Percentiles rank a stretch among this genome's conserved stretches.
These are phyloP conservation scores for Stemphylium beticola DNA, from an alignment of 2,329 filamentous ascomycete species.

Conservation along the genomic window DNA sequence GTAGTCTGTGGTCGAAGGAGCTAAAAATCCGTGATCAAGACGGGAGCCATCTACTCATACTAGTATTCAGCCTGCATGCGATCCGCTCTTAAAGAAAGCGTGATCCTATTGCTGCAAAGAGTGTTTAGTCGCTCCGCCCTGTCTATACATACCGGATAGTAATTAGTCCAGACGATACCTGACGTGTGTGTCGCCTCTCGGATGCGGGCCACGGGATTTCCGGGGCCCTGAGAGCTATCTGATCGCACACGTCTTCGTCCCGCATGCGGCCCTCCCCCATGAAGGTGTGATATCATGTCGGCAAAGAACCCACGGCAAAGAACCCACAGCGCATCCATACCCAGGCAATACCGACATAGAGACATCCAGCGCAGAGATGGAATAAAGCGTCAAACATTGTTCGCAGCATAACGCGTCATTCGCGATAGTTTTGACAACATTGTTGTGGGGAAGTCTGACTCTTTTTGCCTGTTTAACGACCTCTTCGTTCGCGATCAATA, in stretches of 20 bases:
- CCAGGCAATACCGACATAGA: background rate
- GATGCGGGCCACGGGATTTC: background rate
- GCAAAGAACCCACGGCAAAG: background rate
- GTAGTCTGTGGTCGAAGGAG: too few relatives aligned
- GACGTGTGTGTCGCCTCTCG: background rate
- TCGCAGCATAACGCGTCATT: background rate
- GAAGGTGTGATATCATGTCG: background rate
- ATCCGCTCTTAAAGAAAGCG: too few relatives aligned
- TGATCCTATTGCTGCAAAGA: too few relatives aligned
- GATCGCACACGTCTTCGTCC: background rate
- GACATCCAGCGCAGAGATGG: background rate
- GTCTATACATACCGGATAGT: background rate
- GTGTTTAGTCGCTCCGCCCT: background rate
- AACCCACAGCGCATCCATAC: background rate
- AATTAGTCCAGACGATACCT: background rate
- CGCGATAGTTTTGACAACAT: background rate
- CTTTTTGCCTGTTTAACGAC: background rate
- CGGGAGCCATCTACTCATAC: too few relatives aligned
- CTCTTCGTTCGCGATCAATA: background rate
- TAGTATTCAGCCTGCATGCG: too few relatives aligned
- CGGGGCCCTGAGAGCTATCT: background rate
- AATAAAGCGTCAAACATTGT: background rate
- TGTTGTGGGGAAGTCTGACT: background rate
- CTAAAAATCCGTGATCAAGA: too few relatives aligned
- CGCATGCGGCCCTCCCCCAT: background rate